Evolutionary conservation across 805 yeast species (phyloP).

Genomic region (Debaryomyces prosopidis): DNA sequence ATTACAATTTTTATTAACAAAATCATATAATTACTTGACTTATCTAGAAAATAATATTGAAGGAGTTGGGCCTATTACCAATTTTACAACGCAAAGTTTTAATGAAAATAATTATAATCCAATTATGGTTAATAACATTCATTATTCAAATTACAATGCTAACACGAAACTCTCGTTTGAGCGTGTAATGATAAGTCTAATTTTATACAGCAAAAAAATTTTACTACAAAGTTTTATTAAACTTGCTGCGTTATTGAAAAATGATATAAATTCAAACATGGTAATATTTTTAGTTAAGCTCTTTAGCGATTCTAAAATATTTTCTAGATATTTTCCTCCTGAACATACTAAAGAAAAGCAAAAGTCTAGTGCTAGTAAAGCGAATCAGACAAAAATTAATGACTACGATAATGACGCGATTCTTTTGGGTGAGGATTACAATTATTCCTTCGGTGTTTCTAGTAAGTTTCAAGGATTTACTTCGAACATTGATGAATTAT

Average conservation of each 20-base stretch:
- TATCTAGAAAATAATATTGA: constrained; percentile 40
- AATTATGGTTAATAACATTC: constrained; percentile 27
- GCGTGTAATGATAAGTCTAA: constrained; percentile 29
- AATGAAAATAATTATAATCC: constrained; percentile 32
- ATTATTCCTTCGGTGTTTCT: constrained; percentile 53
- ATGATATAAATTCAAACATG: constrained; percentile 43
- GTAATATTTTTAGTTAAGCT: constrained; percentile 38
- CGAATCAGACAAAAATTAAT: constrained; percentile 9
- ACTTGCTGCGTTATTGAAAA: constrained; percentile 31
- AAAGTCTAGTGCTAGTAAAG: constrained; percentile 20
- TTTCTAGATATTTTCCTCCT: constrained; percentile 16
- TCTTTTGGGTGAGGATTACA: constrained; percentile 49
- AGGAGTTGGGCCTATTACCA: constrained; percentile 31
- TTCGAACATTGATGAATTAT: constrained; percentile 35
- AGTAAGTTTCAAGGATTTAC: constrained; percentile 40
- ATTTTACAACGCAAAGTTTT: constrained; percentile 25
- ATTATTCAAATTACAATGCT: constrained; percentile 25
- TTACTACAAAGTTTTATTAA: constrained; percentile 35
- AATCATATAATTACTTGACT: constrained; percentile 41
- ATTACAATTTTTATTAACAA: constrained; percentile 40
- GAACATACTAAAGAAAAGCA: constrained; percentile 15
- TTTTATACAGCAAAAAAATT: constrained; percentile 38
- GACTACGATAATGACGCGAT: constrained; percentile 25
- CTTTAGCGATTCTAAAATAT: constrained; percentile 37
- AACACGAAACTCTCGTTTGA: constrained; percentile 22